Percentiles rank a stretch among this genome's conserved stretches.
phyloP scores from a whole-genome alignment of 805 yeast species.

The Isabelozyma pseudorhagii region DNA sequence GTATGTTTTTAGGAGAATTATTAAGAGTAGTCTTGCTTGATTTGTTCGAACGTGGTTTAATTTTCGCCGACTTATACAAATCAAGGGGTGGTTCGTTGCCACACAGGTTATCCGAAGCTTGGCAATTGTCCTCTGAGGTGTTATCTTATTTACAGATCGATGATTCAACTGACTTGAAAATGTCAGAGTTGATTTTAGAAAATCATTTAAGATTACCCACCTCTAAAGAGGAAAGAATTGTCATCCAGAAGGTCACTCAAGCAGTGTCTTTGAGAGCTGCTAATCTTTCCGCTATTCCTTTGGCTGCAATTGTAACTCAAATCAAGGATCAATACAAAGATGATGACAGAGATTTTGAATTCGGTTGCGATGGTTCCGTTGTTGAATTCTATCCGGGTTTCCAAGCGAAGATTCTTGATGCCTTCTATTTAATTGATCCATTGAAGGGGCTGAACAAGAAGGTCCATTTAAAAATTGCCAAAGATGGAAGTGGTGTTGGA shows the following conservation, averaged over 20 bases:
- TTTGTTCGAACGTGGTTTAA: constrained; percentile 52
- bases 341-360: constrained; percentile 66
- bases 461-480: constrained; percentile 75
- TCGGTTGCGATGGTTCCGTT: constrained; percentile 95
- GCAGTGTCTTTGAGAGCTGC: constrained; percentile 91
- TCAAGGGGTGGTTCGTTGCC: constrained; percentile 44
- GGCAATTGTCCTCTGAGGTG: constrained; percentile 79
- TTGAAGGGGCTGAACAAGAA: constrained; percentile 75
- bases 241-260: constrained; percentile 68
- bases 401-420: constrained; percentile 75
- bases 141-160: constrained; percentile 85
- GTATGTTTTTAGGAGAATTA: constrained; percentile 91
- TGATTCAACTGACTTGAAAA: constrained; percentile 66
- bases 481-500: constrained; percentile 96
- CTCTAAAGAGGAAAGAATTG: constrained; percentile 64
- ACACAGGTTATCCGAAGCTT: constrained; percentile 70
- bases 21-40: constrained; percentile 73
- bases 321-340: constrained; percentile 54
- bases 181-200: constrained; percentile 65
- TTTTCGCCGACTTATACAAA: constrained; percentile 54
- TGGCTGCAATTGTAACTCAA: constrained; percentile 80
- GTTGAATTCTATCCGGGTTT: constrained; percentile 92
- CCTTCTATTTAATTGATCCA: constrained; percentile 64
- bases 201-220: constrained; percentile 71
- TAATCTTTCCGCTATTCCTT: constrained; percentile 79